Base-by-base conservation (phyloP, 2,329 filamentous ascomycete species). In the Xylaria arbuscula region DNA sequence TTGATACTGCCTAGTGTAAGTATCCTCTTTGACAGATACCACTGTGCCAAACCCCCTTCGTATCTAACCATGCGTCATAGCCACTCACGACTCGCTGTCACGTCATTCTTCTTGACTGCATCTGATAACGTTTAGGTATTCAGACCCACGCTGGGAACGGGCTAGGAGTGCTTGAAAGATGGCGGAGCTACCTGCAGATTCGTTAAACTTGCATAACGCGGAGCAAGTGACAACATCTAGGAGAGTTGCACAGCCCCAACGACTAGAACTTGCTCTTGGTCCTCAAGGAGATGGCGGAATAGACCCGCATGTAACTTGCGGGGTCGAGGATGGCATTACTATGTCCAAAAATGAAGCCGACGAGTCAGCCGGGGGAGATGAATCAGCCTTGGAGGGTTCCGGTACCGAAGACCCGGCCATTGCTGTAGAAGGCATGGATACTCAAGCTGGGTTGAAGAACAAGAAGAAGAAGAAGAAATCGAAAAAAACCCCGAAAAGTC, bases 401-500 rank as follows among this genome's bases (percentile, higher is more conserved):
- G 17, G 53, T 13, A 22, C 11, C 15, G 50, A 17, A 17, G 60
- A 45, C 13, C 22, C 38, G n/a, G 36, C 38, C 51, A 32, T 32
- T 8, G 42, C 38, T 19, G 40, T 15, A 7, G 58, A 45, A 53
- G 40, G 28, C 19, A n/a, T 17, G 2, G 51, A 51, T 19, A 11
- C 34, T n/a, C 57, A 60, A 28, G 24, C 1, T n/a, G 34, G 15
- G 15, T 15, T 7, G 3, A n/a, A 55, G 11, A 54, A 11, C 32
- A 69, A 64, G 48, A 65, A 62, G 54, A 63, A 58, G 13, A 64
- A 58, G 24, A 66, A 54, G 62, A 70, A 40, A 24, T 50, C 38
- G 11, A 67, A 62, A 54, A 61, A 40, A 36, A 11, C 19, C 32
- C 51, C 59, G 0, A 70, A 66, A 22, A 82, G 81, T 0, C 77